phyloP scores from a whole-genome alignment of 2,329 filamentous ascomycete genomes.

The Exophiala viscosa region DNA sequence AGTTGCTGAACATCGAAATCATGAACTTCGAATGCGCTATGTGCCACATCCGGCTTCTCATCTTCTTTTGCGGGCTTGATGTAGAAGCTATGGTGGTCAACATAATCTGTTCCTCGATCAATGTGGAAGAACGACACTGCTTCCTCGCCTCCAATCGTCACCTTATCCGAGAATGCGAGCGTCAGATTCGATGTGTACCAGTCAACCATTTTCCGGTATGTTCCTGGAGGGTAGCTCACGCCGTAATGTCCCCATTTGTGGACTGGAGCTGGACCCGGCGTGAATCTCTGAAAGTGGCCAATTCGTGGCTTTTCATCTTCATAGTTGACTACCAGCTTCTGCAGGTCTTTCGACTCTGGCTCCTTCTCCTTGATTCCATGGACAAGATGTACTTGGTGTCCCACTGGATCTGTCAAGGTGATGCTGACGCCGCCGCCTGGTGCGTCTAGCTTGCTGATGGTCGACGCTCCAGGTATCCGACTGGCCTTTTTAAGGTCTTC shows the following conservation, averaged over 20 bases:
- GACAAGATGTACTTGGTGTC: slow-evolving; percentile 30
- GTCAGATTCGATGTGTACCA: slow-evolving; percentile 48
- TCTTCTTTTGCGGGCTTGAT: slow-evolving; percentile 17
- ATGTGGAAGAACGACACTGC: slow-evolving; percentile 49
- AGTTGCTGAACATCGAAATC: slow-evolving; percentile 68
- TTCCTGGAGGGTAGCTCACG: slow-evolving; percentile 32
- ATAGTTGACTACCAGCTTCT: slow-evolving; percentile 36
- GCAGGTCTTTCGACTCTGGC: slow-evolving; percentile 4
- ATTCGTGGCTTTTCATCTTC: slow-evolving; percentile 36
- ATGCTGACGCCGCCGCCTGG: slow-evolving; percentile 24
- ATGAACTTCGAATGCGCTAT: slow-evolving; percentile 66
- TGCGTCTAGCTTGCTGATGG: slow-evolving; percentile 34
- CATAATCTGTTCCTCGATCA: slow-evolving; percentile 43
- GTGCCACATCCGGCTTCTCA: slow-evolving; percentile 55
- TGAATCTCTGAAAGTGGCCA: slow-evolving; percentile 39
- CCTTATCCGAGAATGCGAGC: slow-evolving; percentile 44
- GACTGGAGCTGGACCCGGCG: slow-evolving; percentile 46
- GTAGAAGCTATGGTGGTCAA: slow-evolving; percentile 54
- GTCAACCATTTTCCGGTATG: slow-evolving; percentile 35
- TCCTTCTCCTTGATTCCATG: slow-evolving; percentile 32
- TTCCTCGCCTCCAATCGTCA: slow-evolving; percentile 32
- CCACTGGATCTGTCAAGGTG: slow-evolving; percentile 25
- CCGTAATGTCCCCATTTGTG: slow-evolving; percentile 50
- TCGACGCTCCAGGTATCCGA: slow-evolving; percentile 30
- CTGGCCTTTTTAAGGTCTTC: slow-evolving; percentile 14